Percentiles rank a stretch among this genome's conserved stretches.
Conservation (phyloP, 1,139 yeast genomes). For the Blastobotrys capitulatus region DNA sequence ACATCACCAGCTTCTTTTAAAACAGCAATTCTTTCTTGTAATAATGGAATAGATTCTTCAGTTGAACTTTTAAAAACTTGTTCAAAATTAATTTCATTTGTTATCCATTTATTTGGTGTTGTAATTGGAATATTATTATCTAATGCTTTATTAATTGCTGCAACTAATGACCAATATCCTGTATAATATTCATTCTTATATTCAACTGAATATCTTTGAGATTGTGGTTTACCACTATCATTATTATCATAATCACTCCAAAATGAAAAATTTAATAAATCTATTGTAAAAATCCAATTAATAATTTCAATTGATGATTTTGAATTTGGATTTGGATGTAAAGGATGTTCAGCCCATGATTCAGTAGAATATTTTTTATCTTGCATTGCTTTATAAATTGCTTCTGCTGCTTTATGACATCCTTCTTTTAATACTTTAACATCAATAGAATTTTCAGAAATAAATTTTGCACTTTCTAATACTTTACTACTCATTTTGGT, state of each 20-base stretch:
- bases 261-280: constrained; percentile 39
- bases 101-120: constrained; percentile 35
- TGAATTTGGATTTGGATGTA: constrained; percentile 30
- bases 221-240: constrained; percentile 31
- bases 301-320: constrained; percentile 15
- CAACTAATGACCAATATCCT: constrained; percentile 42
- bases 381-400: constrained; percentile 28
- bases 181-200: constrained; percentile 35
- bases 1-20: constrained; percentile 36
- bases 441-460: constrained; percentile 26
- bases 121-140: constrained; percentile 37
- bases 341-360: constrained; percentile 35
- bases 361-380: constrained; percentile 29
- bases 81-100: constrained; percentile 21
- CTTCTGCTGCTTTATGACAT: constrained; percentile 30
- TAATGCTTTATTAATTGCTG: constrained; percentile 39
- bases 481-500: neutral
- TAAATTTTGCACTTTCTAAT: constrained; percentile 26
- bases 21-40: constrained; percentile 32
- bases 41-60: constrained; percentile 33
- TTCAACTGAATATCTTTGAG: constrained; percentile 33
- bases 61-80: constrained; percentile 33
- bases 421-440: constrained; percentile 26
- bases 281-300: constrained; percentile 41
- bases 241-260: constrained; percentile 36